These are phyloP conservation scores for Noccaea caerulescens DNA, from an alignment of 345 rosid species.

Conservation along the genomic window DNA sequence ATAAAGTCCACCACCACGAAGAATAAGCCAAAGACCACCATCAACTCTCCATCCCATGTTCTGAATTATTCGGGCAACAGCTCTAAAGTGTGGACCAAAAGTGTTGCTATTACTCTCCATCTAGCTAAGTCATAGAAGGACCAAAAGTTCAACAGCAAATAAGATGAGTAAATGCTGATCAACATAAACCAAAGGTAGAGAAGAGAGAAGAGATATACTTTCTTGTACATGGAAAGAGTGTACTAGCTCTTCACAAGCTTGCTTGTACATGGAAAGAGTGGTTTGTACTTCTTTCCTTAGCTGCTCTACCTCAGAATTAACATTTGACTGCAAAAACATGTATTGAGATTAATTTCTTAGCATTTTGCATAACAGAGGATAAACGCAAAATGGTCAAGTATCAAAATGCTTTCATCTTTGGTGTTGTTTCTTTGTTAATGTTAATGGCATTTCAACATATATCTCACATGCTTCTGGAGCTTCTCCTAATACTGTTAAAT, in stretches of 20 bases:
- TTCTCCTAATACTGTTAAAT: constrained; percentile 49
- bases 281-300: constrained; percentile 63
- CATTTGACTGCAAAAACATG: constrained; percentile 54
- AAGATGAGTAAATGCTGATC: neutral
- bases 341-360: constrained; percentile 15
- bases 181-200: too few species aligned
- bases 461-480: constrained; percentile 60
- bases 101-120: neutral
- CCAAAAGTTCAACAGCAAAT: neutral
- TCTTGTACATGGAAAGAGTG: constrained; percentile 50
- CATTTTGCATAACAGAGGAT: constrained; percentile 9
- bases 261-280: constrained; percentile 67
- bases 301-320: constrained; percentile 63
- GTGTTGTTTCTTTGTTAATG: constrained; percentile 21
- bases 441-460: constrained; percentile 19
- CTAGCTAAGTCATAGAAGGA: neutral
- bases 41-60: constrained; percentile 99
- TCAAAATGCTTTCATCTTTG: constrained; percentile 30
- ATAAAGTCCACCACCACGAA: constrained; percentile 96
- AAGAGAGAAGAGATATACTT: too few species aligned
- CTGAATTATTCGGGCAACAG: constrained; percentile 92
- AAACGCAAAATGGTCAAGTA: too few species aligned
- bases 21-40: constrained; percentile 99
- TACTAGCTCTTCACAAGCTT: constrained; percentile 78
- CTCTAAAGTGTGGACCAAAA: constrained; percentile 97